A percentile compares a stretch with the other conserved stretches of the same genome.
phyloP scores from a whole-genome alignment of 2,329 filamentous ascomycete genomes.

The Fusarium illudens region DNA sequence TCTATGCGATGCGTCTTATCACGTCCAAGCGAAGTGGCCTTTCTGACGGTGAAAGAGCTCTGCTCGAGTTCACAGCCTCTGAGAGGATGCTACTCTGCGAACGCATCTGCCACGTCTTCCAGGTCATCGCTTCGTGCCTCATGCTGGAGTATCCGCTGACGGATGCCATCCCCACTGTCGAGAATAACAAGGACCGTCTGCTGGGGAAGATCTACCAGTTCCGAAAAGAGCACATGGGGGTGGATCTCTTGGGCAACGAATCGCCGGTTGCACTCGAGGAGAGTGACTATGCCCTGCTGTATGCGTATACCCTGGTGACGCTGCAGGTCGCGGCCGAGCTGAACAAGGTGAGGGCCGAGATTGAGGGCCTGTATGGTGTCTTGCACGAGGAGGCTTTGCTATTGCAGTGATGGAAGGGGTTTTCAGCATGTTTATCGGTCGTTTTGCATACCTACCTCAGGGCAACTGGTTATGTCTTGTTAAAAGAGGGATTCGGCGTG shows the following conservation, averaged over 20 bases:
- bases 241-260: constrained; percentile 35
- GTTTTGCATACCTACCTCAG: constrained; percentile 9
- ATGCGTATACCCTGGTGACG: constrained; percentile 83
- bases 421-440: neutral
- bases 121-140: constrained; percentile 89
- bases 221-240: constrained; percentile 69
- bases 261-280: constrained; percentile 63
- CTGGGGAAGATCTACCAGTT: constrained; percentile 90
- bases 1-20: constrained; percentile 95
- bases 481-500: neutral
- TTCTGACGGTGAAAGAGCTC: constrained; percentile 80
- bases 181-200: constrained; percentile 80
- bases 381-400: constrained; percentile 67
- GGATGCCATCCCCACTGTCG: constrained; percentile 85
- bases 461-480: neutral
- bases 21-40: constrained; percentile 81
- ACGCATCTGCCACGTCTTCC: constrained; percentile 87
- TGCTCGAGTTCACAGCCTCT: constrained; percentile 79
- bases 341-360: constrained; percentile 65
- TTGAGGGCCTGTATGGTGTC: constrained; percentile 70
- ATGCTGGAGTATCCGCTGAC: constrained; percentile 95
- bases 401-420: constrained; percentile 54
- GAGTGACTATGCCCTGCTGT: constrained; percentile 88
- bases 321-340: constrained; percentile 73
- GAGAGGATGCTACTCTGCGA: constrained; percentile 85